Conservation (phyloP, 2,329 filamentous ascomycete genomes). For the Cordyceps fumosorosea region DNA sequence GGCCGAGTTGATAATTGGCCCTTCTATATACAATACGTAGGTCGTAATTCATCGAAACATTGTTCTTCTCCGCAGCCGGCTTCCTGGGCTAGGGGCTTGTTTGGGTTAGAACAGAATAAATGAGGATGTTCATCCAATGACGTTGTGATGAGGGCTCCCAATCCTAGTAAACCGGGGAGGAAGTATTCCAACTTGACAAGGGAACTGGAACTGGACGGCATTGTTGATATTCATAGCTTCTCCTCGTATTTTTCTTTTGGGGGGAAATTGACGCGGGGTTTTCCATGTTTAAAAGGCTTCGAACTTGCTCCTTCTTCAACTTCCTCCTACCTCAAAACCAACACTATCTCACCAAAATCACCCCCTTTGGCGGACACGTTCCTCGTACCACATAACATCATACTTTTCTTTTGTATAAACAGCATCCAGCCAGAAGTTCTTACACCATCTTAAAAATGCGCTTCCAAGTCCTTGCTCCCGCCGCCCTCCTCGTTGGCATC, state of each 20-base stretch:
- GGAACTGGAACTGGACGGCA: neutral
- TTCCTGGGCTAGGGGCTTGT: too few species aligned
- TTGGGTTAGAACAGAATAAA: too few species aligned
- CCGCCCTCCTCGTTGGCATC: neutral
- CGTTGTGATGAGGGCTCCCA: neutral
- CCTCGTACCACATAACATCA: neutral
- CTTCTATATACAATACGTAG: neutral
- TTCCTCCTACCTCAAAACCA: neutral
- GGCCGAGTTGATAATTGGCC: too few species aligned
- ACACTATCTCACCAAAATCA: neutral
- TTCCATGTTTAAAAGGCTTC: too few species aligned
- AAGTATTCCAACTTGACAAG: neutral
- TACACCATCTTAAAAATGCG: neutral
- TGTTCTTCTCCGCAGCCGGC: neutral
- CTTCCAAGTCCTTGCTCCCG: constrained; percentile 1
- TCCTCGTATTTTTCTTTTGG: too few species aligned
- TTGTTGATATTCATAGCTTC: neutral
- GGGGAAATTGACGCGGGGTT: too few species aligned
- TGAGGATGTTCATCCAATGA: neutral
- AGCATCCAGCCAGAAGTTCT: too few species aligned
- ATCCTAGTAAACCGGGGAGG: neutral
- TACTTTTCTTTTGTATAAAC: too few species aligned
- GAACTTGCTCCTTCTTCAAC: neutral
- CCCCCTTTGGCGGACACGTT: neutral
- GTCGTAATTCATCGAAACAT: neutral